Conservation (phyloP, 2,329 filamentous ascomycete species). For the Aureobasidium leucospermi region DNA sequence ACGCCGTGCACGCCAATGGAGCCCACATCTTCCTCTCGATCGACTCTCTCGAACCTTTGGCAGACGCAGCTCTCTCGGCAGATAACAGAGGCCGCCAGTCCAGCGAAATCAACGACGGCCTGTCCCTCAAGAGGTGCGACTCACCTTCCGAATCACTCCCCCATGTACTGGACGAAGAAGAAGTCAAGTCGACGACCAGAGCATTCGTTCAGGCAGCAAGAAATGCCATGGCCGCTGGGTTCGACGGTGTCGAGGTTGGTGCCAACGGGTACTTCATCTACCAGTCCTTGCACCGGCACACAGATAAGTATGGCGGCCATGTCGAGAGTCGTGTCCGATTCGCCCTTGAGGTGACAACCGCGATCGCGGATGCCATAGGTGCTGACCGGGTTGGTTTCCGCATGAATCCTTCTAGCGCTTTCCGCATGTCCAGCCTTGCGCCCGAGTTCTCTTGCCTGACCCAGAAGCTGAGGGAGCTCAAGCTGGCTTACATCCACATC, state of each 20-base stretch:
- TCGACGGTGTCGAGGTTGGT: constrained; percentile 53
- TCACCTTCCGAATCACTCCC: constrained; percentile 22
- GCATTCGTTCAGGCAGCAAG: constrained; percentile 38
- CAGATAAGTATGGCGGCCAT: constrained; percentile 40
- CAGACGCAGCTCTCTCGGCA: constrained; percentile 31
- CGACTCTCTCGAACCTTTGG: constrained; percentile 53
- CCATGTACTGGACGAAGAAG: constrained; percentile 29
- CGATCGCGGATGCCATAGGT: constrained; percentile 45
- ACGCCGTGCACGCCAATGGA: constrained; percentile 56
- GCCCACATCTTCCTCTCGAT: constrained; percentile 56
- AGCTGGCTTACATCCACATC: constrained; percentile 54
- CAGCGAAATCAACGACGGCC: constrained; percentile 19
- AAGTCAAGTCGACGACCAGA: constrained; percentile 30
- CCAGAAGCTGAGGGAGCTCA: constrained; percentile 40
- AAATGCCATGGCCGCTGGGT: constrained; percentile 43
- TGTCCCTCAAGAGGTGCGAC: neutral
- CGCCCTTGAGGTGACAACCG: constrained; percentile 45
- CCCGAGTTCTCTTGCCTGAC: constrained; percentile 57
- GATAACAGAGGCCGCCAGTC: constrained; percentile 24
- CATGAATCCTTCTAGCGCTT: constrained; percentile 53
- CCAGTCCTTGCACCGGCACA: constrained; percentile 56
- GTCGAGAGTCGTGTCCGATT: constrained; percentile 45
- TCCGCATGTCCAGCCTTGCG: constrained; percentile 52
- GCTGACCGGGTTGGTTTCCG: constrained; percentile 49
- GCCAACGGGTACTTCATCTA: constrained; percentile 51